Percentiles rank a stretch among this genome's conserved stretches.
These are phyloP conservation scores for Ceriops decandra DNA, from an alignment of 345 rosid species.

Conservation along the genomic window DNA sequence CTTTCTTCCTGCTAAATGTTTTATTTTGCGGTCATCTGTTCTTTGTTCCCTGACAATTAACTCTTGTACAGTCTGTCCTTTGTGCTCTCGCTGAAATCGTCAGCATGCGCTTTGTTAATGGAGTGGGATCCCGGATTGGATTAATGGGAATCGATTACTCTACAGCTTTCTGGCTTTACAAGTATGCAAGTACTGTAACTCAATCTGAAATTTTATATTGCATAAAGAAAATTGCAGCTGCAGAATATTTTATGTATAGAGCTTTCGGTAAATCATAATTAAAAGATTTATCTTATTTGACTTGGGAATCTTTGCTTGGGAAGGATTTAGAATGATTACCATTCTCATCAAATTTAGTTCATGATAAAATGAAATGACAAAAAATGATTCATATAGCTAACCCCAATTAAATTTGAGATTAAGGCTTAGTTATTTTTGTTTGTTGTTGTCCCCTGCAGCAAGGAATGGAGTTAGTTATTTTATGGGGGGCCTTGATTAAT, in stretches of 20 bases:
- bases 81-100: slow-evolving; percentile 84
- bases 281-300: too few species aligned
- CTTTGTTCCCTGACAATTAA: slow-evolving; percentile 1
- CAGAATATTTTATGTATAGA: background rate
- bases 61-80: slow-evolving; percentile 49
- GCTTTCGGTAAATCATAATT: too few species aligned
- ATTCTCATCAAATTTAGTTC: too few species aligned
- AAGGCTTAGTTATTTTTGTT: too few species aligned
- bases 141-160: slow-evolving; percentile 78
- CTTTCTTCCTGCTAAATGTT: background rate
- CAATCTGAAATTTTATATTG: background rate
- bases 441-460: too few species aligned
- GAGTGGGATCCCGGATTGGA: slow-evolving; percentile 53
- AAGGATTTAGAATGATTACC: too few species aligned
- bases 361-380: too few species aligned
- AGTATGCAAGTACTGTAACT: slow-evolving; percentile 38
- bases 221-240: background rate
- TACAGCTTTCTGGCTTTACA: slow-evolving; percentile 77
- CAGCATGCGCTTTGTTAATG: slow-evolving; percentile 74
- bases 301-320: too few species aligned
- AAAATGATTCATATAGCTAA: too few species aligned
- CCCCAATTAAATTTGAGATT: too few species aligned
- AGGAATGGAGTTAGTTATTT: too few species aligned
- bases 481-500: too few species aligned
- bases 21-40: background rate